Percentiles rank a stretch among this genome's conserved stretches.
Conservation (phyloP, 345 rosid genomes). For the Laguncularia racemosa region DNA sequence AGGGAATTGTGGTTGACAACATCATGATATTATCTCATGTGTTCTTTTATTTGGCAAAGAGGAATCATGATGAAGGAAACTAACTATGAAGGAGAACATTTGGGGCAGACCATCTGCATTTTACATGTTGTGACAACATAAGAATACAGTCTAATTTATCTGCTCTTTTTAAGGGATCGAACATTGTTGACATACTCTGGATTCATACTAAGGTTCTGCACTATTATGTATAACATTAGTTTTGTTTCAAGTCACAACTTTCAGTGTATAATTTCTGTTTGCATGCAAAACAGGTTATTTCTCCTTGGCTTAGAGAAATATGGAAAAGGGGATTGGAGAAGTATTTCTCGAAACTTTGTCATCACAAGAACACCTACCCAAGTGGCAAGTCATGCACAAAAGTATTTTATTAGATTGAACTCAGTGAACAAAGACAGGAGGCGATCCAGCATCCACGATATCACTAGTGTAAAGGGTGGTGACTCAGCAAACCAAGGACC, state of each 20-base stretch:
- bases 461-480: constrained; percentile 13
- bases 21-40: too few species aligned
- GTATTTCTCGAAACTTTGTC: constrained; percentile 19
- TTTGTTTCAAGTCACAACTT: not conserved
- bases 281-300: constrained; percentile 12
- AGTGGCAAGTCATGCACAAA: constrained; percentile 25
- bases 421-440: constrained; percentile 20
- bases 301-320: constrained; percentile 18
- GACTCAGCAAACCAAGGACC: constrained; percentile 14
- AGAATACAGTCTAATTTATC: too few species aligned
- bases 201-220: not conserved
- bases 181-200: not conserved
- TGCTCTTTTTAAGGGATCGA: too few species aligned
- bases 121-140: too few species aligned
- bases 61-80: too few species aligned
- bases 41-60: too few species aligned
- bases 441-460: constrained; percentile 20
- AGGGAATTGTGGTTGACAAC: too few species aligned
- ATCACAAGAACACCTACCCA: constrained; percentile 20
- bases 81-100: too few species aligned
- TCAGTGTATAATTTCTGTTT: not conserved
- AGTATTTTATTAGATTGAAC: constrained; percentile 18
- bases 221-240: too few species aligned
- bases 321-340: constrained; percentile 22
- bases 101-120: too few species aligned